Base-by-base conservation (phyloP, 345 rosid species). In the Eucalyptus pauciflora region DNA sequence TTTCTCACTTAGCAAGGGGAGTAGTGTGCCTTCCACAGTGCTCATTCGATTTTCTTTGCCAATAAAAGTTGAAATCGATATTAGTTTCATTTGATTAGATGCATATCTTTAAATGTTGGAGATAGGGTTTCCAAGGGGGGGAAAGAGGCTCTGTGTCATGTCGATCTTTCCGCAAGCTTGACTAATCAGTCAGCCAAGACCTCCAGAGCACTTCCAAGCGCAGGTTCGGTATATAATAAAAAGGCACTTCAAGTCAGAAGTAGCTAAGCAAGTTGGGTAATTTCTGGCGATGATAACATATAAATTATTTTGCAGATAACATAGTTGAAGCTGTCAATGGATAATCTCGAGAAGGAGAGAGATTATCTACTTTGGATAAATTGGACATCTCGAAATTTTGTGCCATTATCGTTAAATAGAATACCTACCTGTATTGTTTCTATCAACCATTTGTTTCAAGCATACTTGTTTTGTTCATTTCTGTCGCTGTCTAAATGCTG, bases 301-400 rank as follows among this genome's bases (percentile, higher is more conserved):
- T 4, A 48, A 54, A 71, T 98, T 52, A 6, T 50, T 45, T 56
- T 80, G 91, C 96, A 98, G 99, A 96, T 98, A 87, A 98, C 98
- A 17, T 95, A 96, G 91, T 88, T 98, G 94, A 98, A 96, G 94
- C 95, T 98, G 37, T 94, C 95, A 71, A 93, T 98, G 43, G 99
- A 98, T 90, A 96, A 96, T 90, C 95, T 98, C 79, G 97, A 98
- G 91, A 98, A 96, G 92, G 99, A 98, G 92, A 94, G 99, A 91
- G 99, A 98, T 90, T 98, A 2, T 95, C 92, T 98, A 98, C 90
- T 97, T 98, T 87, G 94, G 91, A n/a, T 97, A 96, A 91, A 91
- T 97, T 62, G 92, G 99, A 98, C 94, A 98, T 86, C 93, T 96
- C 10, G 99, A 97, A 93, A 96, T 97, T 51, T 88, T 98, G 90